Conservation (phyloP, 2,329 filamentous ascomycete species). For the Venturia aucupariae region DNA sequence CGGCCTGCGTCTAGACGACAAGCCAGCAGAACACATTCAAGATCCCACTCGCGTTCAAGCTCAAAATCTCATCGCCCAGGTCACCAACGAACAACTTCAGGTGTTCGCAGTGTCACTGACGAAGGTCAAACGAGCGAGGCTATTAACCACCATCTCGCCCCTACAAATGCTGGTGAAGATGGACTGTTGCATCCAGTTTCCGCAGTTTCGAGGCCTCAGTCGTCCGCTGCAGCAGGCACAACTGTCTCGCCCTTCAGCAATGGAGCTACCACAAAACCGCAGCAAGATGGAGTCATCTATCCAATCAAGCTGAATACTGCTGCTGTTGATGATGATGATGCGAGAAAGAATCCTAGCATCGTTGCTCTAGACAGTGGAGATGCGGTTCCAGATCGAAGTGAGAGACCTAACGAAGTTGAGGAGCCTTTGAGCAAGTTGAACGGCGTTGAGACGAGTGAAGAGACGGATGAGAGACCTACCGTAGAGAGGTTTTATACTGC, state of each 20-base stretch:
- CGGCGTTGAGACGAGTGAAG: neutral
- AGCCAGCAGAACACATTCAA: constrained; percentile 22
- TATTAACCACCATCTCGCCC: neutral
- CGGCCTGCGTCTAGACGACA: constrained; percentile 16
- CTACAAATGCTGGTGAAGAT: constrained; percentile 16
- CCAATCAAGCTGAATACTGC: constrained; percentile 62
- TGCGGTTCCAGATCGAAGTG: neutral
- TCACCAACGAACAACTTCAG: constrained; percentile 31
- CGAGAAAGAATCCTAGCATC: constrained; percentile 57
- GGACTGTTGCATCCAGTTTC: constrained; percentile 16
- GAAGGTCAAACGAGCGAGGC: constrained; percentile 38
- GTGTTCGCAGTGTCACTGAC: constrained; percentile 41
- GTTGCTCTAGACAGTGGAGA: constrained; percentile 42
- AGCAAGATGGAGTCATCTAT: constrained; percentile 59
- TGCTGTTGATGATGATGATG: constrained; percentile 22
- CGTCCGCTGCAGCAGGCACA: constrained; percentile 22
- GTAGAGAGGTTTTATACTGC: neutral
- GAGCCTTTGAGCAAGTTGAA: neutral
- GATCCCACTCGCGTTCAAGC: constrained; percentile 18
- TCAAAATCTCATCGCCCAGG: constrained; percentile 16
- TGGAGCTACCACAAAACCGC: constrained; percentile 51
- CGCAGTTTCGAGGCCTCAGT: constrained; percentile 21
- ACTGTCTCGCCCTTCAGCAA: constrained; percentile 38
- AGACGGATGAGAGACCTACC: neutral
- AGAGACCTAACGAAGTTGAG: neutral